phyloP scores from a whole-genome alignment of 2,329 filamentous ascomycete genomes.

The Blastomyces percursus region DNA sequence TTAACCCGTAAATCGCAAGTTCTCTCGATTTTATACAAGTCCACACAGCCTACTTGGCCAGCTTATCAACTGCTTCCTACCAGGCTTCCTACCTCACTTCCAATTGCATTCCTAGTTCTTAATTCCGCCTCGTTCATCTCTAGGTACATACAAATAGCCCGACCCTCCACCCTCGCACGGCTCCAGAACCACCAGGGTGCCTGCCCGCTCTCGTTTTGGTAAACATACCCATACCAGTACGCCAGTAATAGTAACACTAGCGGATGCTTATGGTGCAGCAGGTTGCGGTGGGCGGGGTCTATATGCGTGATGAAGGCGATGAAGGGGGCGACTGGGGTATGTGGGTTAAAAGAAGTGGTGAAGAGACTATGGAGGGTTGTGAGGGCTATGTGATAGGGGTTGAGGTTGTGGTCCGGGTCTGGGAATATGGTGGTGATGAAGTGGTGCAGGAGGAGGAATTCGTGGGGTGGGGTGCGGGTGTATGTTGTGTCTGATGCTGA shows the following conservation, averaged over 20 bases:
- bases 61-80: background rate
- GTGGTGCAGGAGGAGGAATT: background rate
- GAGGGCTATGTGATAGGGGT: background rate
- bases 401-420: background rate
- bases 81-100: too few species aligned
- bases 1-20: background rate
- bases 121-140: background rate
- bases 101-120: background rate
- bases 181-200: background rate
- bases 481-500: background rate
- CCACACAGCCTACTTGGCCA: background rate
- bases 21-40: background rate
- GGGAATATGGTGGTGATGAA: background rate
- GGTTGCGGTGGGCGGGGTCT: background rate
- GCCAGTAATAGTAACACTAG: background rate
- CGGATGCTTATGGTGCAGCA: background rate
- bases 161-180: background rate
- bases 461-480: background rate
- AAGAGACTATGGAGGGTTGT: background rate
- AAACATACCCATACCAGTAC: background rate
- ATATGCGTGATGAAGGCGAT: background rate
- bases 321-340: background rate
- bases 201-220: background rate
- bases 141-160: background rate
- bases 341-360: background rate